Conservation (phyloP, 129 eudicot species). For the Calendula officinalis region DNA sequence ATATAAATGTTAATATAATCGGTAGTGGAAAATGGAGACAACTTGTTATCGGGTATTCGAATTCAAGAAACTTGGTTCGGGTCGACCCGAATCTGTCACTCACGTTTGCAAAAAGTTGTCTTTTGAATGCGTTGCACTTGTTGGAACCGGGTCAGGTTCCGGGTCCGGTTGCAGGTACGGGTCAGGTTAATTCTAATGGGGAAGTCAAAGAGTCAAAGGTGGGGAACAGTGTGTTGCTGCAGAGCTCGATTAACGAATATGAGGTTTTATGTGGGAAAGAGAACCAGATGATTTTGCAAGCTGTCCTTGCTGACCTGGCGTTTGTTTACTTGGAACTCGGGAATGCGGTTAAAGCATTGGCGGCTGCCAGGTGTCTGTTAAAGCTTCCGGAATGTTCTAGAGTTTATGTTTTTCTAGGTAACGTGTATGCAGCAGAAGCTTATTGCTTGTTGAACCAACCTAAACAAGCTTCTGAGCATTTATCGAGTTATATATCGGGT, state of each 20-base stretch:
- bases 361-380: slow-evolving; percentile 67
- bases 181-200: slow-evolving; percentile 68
- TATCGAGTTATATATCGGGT: slow-evolving; percentile 53
- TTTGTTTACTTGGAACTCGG: slow-evolving; percentile 74
- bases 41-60: slow-evolving; percentile 46
- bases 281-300: slow-evolving; percentile 63
- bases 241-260: slow-evolving; percentile 47
- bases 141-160: slow-evolving; percentile 23
- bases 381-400: slow-evolving; percentile 61
- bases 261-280: slow-evolving; percentile 56
- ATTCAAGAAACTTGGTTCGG: slow-evolving; percentile 36
- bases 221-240: slow-evolving; percentile 46
- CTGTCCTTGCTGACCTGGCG: slow-evolving; percentile 73
- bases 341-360: slow-evolving; percentile 63
- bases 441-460: slow-evolving; percentile 71
- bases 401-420: slow-evolving; percentile 58
- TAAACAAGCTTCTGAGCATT: slow-evolving; percentile 82
- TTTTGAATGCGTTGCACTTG: slow-evolving; percentile 61
- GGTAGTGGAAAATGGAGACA: slow-evolving; percentile 91
- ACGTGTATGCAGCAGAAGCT: slow-evolving; percentile 85
- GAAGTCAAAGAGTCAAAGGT: slow-evolving; percentile 67
- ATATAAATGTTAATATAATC: slow-evolving; percentile 51
- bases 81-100: slow-evolving; percentile 52
- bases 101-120: slow-evolving; percentile 68
- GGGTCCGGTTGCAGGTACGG: slow-evolving; percentile 22